A percentile compares a stretch with the other conserved stretches of the same genome.
Conservation (phyloP, 2,329 filamentous ascomycete species). For the Rhynchosporium graminicola region DNA sequence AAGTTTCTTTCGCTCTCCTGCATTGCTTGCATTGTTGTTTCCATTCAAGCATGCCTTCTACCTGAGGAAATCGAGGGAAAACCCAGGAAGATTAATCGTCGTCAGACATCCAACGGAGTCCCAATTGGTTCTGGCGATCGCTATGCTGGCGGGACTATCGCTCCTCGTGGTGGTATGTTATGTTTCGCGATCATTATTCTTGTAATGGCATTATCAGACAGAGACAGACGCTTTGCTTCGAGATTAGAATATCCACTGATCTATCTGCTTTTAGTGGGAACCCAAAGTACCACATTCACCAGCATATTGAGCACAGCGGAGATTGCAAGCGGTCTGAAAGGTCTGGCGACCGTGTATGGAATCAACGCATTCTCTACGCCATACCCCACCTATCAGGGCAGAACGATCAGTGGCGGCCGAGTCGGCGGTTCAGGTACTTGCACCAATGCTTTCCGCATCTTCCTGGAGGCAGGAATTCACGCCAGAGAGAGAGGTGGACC, state of each 20-base stretch:
- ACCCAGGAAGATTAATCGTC: conserved; percentile 16
- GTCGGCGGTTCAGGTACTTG: conserved; percentile 48
- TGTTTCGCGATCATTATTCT: too few species aligned
- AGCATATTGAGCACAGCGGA: conserved; percentile 47
- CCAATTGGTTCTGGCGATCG: conserved; percentile 48
- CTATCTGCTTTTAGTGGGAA: conserved; percentile 38
- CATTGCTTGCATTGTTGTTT: too few species aligned
- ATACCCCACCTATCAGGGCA: conserved; percentile 47
- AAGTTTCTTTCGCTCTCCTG: too few species aligned
- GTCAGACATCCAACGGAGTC: conserved; percentile 32
- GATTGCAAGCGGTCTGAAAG: conserved; percentile 45
- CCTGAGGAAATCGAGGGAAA: conserved; percentile 41
- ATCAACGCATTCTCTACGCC: conserved; percentile 45
- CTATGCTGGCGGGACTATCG: conserved; percentile 44
- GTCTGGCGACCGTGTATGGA: conserved; percentile 45
- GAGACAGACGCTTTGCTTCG: too few species aligned
- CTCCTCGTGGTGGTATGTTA: conserved; percentile 41
- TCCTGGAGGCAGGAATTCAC: conserved; percentile 56
- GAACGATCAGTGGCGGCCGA: conserved; percentile 44
- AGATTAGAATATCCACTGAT: too few species aligned
- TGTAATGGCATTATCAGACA: too few species aligned
- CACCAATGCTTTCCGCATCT: conserved; percentile 44
- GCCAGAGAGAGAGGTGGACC: conserved; percentile 59
- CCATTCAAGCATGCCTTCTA: conserved; percentile 41
- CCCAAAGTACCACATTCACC: conserved; percentile 42